phyloP scores from a whole-genome alignment of 768 basidiomycete species.

The Botryobasidium botryosum region DNA sequence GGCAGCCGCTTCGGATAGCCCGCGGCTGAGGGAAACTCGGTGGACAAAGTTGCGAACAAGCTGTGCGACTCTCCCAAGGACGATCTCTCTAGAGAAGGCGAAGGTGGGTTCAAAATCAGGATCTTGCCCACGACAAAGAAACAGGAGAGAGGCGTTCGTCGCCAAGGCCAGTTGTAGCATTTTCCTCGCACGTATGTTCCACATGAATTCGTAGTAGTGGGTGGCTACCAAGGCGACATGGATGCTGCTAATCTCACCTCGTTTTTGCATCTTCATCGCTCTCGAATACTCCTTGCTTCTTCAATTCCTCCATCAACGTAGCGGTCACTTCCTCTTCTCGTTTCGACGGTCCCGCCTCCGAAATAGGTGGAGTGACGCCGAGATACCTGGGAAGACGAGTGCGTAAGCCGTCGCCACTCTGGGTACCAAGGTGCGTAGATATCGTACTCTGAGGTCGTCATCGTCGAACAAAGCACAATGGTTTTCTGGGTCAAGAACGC shows the following conservation, averaged over 20 bases:
- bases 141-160: not conserved
- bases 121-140: not conserved
- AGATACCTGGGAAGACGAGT: too few species aligned
- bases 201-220: not conserved
- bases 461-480: too few species aligned
- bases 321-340: conserved; percentile 69
- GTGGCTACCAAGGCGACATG: not conserved
- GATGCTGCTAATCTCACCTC: conserved; percentile 38
- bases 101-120: too few species aligned
- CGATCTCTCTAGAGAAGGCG: conserved; percentile 61
- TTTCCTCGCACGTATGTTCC: not conserved
- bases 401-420: too few species aligned
- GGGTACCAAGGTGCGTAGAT: too few species aligned
- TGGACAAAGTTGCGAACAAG: conserved; percentile 89
- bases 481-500: too few species aligned
- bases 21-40: conserved; percentile 56
- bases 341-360: conserved; percentile 51
- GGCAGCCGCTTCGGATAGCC: conserved; percentile 78
- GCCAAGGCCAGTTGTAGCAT: not conserved
- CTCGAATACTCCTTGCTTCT: conserved; percentile 75
- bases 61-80: conserved; percentile 75
- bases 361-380: conserved; percentile 78
- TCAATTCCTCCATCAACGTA: conserved; percentile 82
- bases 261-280: conserved; percentile 72
- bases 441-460: too few species aligned